Base-by-base conservation (phyloP, 495 filamentous ascomycete species). In the Penicillium subrubescens region DNA sequence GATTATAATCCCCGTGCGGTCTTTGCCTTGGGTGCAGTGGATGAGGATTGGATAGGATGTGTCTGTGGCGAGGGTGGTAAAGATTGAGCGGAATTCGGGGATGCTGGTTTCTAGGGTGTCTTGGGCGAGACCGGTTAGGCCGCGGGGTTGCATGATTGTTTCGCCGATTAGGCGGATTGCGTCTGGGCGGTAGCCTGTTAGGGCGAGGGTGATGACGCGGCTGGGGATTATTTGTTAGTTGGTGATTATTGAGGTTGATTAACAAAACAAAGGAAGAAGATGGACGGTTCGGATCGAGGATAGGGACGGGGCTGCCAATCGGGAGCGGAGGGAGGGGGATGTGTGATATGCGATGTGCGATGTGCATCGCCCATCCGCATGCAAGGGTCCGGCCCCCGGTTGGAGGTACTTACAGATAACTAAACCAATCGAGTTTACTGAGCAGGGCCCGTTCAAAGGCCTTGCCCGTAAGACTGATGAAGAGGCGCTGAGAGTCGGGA, bases 21-120 rank as follows among this genome's bases (percentile, higher is more conserved):
- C 93, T 69, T 97, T 97, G 39, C 93, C 93, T 71, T 95, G 91
- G 4, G 92, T 93, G 77, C 93, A 96, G 78, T 95, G 92, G 6
- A 94, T 71, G 3, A 94, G 71, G 6, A 87, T 63, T 0, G 91
- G 91, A 44, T 88, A 88, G 17, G 81, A 75, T 4, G 67, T 61
- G 6, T 77, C 66, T 5, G 79, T 65, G 8, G 81, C 78, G 35
- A 86, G 73, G 11, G 85, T 55, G 6, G 83, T 79, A 48, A 89
- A 87, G 8, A 86, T 68, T 29, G 84, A 71, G 8, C 79, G 82
- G 21, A 97, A 84, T 74, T 94, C 91, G 3, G 70, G 61, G 0
- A 78, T 81, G 56, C 86, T 89, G 46, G 84, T 75, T 61, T 90
- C 86, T 0, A 95, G 75, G 7, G 87, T 89, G 62, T 90, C 84